These are phyloP conservation scores for Cnidoscolus chayamansa DNA, from an alignment of 441 rosid genomes.

Conservation along the genomic window DNA sequence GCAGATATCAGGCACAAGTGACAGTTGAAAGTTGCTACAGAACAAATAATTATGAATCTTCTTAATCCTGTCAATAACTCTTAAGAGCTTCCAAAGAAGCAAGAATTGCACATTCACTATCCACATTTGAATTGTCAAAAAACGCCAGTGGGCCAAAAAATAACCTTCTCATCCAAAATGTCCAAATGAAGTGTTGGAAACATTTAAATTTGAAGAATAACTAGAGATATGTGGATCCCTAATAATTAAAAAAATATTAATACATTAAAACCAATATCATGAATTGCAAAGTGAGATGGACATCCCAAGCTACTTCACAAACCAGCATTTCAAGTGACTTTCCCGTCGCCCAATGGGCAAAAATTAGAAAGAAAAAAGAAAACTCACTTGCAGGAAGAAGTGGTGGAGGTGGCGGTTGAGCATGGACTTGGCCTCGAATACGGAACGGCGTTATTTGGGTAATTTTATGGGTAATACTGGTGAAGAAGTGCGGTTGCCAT, in stretches of 20 bases:
- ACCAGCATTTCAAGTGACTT: neutral
- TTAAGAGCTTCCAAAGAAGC: neutral
- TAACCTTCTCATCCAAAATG: neutral
- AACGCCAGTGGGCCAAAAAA: neutral
- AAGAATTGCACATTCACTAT: neutral
- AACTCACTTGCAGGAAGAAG: constrained; percentile 53
- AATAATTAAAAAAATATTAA: neutral
- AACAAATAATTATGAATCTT: no score
- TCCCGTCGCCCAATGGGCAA: neutral
- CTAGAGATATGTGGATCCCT: neutral
- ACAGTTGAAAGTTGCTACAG: neutral
- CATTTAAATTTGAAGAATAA: neutral
- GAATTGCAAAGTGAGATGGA: no score
- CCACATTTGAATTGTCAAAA: neutral
- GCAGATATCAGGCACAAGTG: constrained; percentile 2
- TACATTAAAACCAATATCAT: no score
- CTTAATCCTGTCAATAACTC: neutral
- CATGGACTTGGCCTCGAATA: constrained; percentile 33
- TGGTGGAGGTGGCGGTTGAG: constrained; percentile 49
- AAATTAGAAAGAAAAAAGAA: neutral
- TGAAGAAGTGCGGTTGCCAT: constrained; percentile 68
- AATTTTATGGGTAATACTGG: constrained; percentile 47
- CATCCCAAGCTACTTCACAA: neutral
- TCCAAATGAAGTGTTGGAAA: neutral
- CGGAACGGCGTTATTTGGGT: constrained; percentile 33